Evolutionary conservation across 2,329 filamentous ascomycete genomes (phyloP), one percentile per base, ranked within the genome.

Genomic region (Elsinoe arachidis): DNA sequence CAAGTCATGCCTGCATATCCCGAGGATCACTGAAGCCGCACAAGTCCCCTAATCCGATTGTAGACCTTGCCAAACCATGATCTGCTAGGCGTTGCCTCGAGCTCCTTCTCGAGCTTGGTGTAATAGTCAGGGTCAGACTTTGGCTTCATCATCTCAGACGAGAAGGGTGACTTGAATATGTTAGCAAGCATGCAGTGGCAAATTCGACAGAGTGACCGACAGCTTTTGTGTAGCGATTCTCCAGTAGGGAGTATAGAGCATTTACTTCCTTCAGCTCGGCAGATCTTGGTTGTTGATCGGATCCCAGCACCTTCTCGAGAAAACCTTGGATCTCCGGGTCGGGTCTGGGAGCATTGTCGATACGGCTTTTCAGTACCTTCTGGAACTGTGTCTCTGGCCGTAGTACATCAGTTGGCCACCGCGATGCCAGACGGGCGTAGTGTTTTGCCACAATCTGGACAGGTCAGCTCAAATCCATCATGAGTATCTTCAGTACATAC

Each of bases 181-280:
- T 60, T 53, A 59, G 55, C 43, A 59, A 17, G 17, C 5, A 23
- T 30, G 41, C 12, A 46, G 14, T 39, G 37, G 17, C 37, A 39
- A 39, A 39, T 5, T 39, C 12, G 37, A 10, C 26, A 30, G 3
- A 9, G 9, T 9, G 4, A 59, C 56, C 17, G 59, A 70, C 69
- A 61, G 66, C 68, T 58, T 76, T 78, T 47, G 69, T 71, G 63
- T 82, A 84, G 51, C 79, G 71, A 65, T 85, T 76, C 62, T 83
- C 80, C 2, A 85, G 70, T n/a, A 85, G 70, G 2, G 79, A 76
- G 61, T 80, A 82, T 1, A 85, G 74, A 3, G 80, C 81, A 63
- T 83, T 84, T 56, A 82, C 68, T 63, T 80, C 74, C 33, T 68
- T 67, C 33, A 72, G 64, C 60, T 80, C 77, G 14, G 44, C 51